Percentiles rank a stretch among this genome's conserved stretches.
These are phyloP conservation scores for Cutaneotrichosporon cutaneum DNA, from an alignment of 1,284 basidiomycete species.

Conservation along the genomic window DNA sequence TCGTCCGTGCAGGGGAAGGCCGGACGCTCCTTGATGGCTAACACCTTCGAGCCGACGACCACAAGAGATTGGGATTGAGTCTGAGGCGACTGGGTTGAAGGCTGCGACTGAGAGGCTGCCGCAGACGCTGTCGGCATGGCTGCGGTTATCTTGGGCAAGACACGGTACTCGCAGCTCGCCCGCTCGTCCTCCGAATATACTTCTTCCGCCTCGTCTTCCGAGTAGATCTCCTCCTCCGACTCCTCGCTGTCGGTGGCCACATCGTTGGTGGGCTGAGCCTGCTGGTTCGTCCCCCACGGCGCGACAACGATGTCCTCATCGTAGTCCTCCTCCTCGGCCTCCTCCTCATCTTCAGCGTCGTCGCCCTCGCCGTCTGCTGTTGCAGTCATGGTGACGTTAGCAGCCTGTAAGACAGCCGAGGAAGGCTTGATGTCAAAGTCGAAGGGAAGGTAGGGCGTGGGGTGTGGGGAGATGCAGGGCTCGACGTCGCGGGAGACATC, in stretches of 20 bases:
- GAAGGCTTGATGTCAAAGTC: neutral
- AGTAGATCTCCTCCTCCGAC: conserved; percentile 25
- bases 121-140: neutral
- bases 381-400: neutral
- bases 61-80: neutral
- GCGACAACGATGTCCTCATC: conserved; percentile 16
- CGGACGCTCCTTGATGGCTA: conserved; percentile 21
- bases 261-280: conserved; percentile 18
- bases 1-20: conserved; percentile 24
- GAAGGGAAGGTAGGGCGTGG: neutral
- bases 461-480: neutral
- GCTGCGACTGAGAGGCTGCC: neutral
- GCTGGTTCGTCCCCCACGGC: conserved; percentile 8
- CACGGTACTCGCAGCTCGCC: conserved; percentile 4
- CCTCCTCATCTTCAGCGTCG: neutral
- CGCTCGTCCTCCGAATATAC: conserved; percentile 2
- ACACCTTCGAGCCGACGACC: neutral
- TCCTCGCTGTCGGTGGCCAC: conserved; percentile 6
- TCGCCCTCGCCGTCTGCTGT: conserved; percentile 14
- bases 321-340: conserved; percentile 32
- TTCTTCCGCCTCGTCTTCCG: conserved; percentile 32
- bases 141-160: neutral
- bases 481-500: neutral
- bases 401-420: neutral
- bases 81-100: neutral